Evolutionary conservation across 2,329 filamentous ascomycete species (phyloP), one percentile per base, ranked within the genome.

Genomic region (Fonsecaea pedrosoi): DNA sequence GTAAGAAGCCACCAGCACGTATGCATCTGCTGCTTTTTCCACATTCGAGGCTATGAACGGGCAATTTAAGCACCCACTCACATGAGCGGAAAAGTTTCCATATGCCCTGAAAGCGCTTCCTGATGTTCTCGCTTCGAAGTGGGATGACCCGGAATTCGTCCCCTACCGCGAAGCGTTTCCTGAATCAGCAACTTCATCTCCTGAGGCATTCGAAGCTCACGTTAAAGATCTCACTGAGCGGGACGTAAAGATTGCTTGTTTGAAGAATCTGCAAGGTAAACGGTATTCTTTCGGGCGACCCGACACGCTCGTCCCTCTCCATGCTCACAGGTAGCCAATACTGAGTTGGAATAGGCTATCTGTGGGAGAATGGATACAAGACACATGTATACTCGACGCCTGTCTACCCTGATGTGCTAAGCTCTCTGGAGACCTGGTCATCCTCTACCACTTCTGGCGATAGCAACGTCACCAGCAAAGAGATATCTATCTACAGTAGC

Each of bases 251-350:
- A 63, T 69, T 18, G 70, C 69, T 12, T 70, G 69, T 60, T 56
- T 70, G 32, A 72, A 72, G 45, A 68, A 72, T 48, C 38, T 69
- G 37, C 69, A 70, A 68, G 69, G 69, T 69, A 66, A 54, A 53
- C 32, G 9, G 35, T 21, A 18, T 9, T 53, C 58, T n/a, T 34
- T 25, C 2, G n/a, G n/a, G 18, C 21, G 9, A 40, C 21, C 32
- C 2, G 15, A 13, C 30, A 18, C n/a, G 1, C 30, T 37, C 12
- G 6, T 37, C 30, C 18, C 15, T 18, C 21, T 50, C 45, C 21
- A 4, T 13, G 7, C 25, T 21, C 54, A 10, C n/a, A 15, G 40
- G 1, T 25, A 18, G n/a, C 10, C 32, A 10, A 57, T 32, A 53
- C 54, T 61, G 15, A 40, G 25, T 4, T 5, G 15, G 21, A 18